Evolutionary conservation across 768 basidiomycete species (phyloP), one percentile per base, ranked within the genome.

Genomic region (Suillus brevipes): DNA sequence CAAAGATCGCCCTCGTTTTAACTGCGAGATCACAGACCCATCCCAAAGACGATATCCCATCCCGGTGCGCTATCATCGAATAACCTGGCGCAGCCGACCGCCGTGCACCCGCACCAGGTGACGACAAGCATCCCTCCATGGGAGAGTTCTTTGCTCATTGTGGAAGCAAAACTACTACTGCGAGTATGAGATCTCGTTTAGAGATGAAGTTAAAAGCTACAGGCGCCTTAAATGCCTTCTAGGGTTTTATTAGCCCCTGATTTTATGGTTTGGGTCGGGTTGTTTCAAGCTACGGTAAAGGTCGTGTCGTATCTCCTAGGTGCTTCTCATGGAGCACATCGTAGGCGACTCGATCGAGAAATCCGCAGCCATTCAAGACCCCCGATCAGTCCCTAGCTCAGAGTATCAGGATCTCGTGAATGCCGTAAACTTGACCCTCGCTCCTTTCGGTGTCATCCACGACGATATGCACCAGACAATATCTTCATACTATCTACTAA

Each of bases 231-330:
- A 6, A 5, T 6, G 49, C 28, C 12, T 64, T 34, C 1, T 31
- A 45, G 7, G 20, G 43, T 36, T 18, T 8, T 2, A n/a, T 4
- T 43, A 64, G 58, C 13, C 43, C 63, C 36, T 18, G 45, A 42
- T 13, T 64, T n/a, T 37, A 45, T 43, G 55, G 40, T 25, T 57
- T 8, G 34, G 63, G 42, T 47, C 55, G 23, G 23, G 36, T 59
- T 20, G 31, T 64, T 23, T 7, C 40, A 13, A 28, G n/a, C 28
- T 43, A 42, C 4, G 13, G 8, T 23, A 20, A 47, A 14, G 45
- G 14, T n/a, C 55, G 56, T 20, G 43, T n/a, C 38, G 47, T 64
- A 25, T 34, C 36, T 28, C 63, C 63, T 36, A 16, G 18, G 63
- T 47, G 18, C 36, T 59, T 16, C 20, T 64, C 28, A 28, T 47